These are phyloP conservation scores for Trichophyton verrucosum DNA, from an alignment of 2,329 filamentous ascomycete genomes.

Conservation along the genomic window DNA sequence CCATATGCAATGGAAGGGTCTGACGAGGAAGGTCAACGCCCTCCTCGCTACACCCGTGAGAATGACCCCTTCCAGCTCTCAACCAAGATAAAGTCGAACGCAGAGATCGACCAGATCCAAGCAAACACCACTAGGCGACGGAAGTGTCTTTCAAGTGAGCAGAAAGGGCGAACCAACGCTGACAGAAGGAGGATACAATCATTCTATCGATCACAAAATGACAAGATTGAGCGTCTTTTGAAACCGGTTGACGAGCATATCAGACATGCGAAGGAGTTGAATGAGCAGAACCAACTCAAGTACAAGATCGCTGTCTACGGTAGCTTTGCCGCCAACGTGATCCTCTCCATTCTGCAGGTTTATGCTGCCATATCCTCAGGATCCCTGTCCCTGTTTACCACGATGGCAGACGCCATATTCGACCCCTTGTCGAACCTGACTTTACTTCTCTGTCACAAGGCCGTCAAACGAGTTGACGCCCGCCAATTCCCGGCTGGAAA, in stretches of 20 bases:
- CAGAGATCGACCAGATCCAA: slow-evolving; percentile 59
- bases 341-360: slow-evolving; percentile 68
- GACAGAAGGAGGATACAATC: slow-evolving; percentile 49
- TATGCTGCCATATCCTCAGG: slow-evolving; percentile 78
- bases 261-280: slow-evolving; percentile 65
- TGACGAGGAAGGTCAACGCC: slow-evolving; percentile 36
- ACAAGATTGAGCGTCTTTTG: slow-evolving; percentile 79
- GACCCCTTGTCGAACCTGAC: slow-evolving; percentile 83
- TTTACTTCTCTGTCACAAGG: slow-evolving; percentile 73
- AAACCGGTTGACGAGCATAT: slow-evolving; percentile 89
- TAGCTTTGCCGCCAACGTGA: slow-evolving; percentile 64
- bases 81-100: slow-evolving; percentile 60
- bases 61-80: slow-evolving; percentile 75
- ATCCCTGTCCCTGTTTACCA: slow-evolving; percentile 93
- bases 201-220: slow-evolving; percentile 87
- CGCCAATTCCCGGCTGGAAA: slow-evolving; percentile 83
- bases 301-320: slow-evolving; percentile 51
- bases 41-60: slow-evolving; percentile 47
- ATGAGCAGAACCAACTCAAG: slow-evolving; percentile 63
- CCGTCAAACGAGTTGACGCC: slow-evolving; percentile 75
- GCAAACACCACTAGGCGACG: slow-evolving; percentile 68
- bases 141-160: slow-evolving; percentile 17
- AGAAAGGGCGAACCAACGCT: slow-evolving; percentile 15
- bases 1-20: slow-evolving; percentile 6
- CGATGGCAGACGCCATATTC: slow-evolving; percentile 91